Base-by-base conservation (phyloP, 2,329 filamentous ascomycete species). In the Lachnellula suecica region DNA sequence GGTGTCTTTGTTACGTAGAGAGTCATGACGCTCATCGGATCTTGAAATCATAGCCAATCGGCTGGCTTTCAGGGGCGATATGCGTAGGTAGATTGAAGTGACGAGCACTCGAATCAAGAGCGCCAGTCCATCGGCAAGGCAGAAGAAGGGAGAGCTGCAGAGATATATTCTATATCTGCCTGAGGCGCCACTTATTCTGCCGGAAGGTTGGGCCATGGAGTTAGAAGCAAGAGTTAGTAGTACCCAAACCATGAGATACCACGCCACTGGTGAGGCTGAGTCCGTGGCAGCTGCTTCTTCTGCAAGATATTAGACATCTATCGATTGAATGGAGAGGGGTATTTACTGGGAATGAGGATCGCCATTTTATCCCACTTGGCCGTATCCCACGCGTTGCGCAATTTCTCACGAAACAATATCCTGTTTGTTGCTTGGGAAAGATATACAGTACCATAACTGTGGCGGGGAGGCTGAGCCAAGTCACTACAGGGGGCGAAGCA, bases 161-260 rank as follows among this genome's bases (percentile, higher is more conserved):
- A 60, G 40, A 24, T 57, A 51, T 20, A 52, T 49, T 9, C 53
- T 34, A 35, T 57, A 57, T 27, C 47, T 22, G 9, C 40, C 29
- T 20, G 57, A 29, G 8, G 53, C n/a, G 7, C 53, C 54, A 20
- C 51, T 48, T 2, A 61, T 35, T 15, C 34, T 35, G n/a, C 56
- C 49, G 4, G 58, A 54, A 2, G 58, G 54, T 34, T 60, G 54
- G 15, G 57, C 49, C 54, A 63, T 63, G 25, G 57, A 51, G 35
- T 61, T 62, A 9, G 59, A 41, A 10, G 52, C 57, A 3, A 62
- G 45, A 11, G 51, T 47, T 2, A 60, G 11, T 0, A 63, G 40
- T 2, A 49, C 29, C 58, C 57, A 63, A 29, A 59, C 35, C n/a
- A 52, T 48, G 19, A 52, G 43, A 31, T 61, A 53, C 59, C 59